Percentiles rank a stretch among this genome's conserved stretches.
Conservation (phyloP, 257 asterid species). For the Penstemon eatonii region DNA sequence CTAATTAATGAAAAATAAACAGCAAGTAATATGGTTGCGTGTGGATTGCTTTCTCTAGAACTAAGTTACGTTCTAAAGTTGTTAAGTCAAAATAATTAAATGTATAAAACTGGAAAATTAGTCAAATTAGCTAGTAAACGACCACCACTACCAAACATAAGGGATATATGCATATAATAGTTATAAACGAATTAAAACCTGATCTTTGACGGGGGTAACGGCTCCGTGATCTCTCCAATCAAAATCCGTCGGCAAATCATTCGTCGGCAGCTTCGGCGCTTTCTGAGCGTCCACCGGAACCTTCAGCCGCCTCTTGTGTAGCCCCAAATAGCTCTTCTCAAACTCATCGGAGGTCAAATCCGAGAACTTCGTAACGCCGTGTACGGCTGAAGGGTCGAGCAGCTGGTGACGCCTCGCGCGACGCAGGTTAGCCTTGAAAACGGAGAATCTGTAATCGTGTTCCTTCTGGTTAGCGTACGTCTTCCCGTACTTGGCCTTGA, state of each 20-base stretch:
- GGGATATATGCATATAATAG: background rate
- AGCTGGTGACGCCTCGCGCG: slow-evolving; percentile 79
- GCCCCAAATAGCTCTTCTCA: slow-evolving; percentile 56
- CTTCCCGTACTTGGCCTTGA: slow-evolving; percentile 58
- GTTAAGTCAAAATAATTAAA: no score
- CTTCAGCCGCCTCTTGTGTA: slow-evolving; percentile 43
- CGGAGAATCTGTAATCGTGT: slow-evolving; percentile 71
- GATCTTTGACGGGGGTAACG: slow-evolving; percentile 75
- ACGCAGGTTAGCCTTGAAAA: slow-evolving; percentile 74
- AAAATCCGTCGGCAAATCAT: slow-evolving; percentile 60
- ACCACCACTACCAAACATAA: background rate
- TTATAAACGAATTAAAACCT: slow-evolving; percentile 41
- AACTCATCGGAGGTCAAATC: slow-evolving; percentile 82
- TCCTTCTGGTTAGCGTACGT: slow-evolving; percentile 68
- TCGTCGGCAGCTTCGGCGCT: slow-evolving; percentile 77
- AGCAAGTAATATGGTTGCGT: no score
- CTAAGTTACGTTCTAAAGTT: no score
- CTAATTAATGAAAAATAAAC: no score
- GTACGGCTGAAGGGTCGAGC: slow-evolving; percentile 75
- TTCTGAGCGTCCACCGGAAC: slow-evolving; percentile 60
- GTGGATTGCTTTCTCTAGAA: no score
- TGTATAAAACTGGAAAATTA: no score
- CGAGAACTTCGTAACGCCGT: slow-evolving; percentile 84
- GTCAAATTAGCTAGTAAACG: no score
- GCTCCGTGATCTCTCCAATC: slow-evolving; percentile 96